Evolutionary conservation across 1,284 basidiomycete species (phyloP).

Genomic region (Fomitopsis betulina): DNA sequence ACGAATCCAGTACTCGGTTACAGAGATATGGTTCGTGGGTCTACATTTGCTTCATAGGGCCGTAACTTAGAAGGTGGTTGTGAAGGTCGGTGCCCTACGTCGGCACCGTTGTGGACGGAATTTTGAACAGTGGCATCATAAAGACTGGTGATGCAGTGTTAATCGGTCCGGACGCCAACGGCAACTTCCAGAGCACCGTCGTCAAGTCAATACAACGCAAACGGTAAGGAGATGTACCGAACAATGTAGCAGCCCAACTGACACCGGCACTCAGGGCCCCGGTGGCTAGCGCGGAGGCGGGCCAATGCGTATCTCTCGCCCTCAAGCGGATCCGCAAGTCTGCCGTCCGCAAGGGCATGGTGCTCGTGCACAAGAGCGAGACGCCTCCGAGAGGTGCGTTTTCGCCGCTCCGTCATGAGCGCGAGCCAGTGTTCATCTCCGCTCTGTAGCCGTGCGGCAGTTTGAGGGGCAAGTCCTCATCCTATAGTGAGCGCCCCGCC

Average conservation of each 20-base stretch:
- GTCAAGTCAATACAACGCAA: constrained; percentile 96
- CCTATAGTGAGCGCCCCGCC: constrained; percentile 55
- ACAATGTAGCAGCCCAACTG: neutral
- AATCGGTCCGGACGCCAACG: constrained; percentile 91
- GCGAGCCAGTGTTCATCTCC: neutral
- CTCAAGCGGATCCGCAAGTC: constrained; percentile 85
- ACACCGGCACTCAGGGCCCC: constrained; percentile 50
- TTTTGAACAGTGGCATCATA: constrained; percentile 74
- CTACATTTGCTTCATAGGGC: constrained; percentile 33
- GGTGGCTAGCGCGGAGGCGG: constrained; percentile 85
- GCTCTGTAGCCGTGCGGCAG: constrained; percentile 56
- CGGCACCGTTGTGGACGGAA: constrained; percentile 93
- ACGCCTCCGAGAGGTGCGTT: constrained; percentile 67
- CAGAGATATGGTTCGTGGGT: constrained; percentile 60
- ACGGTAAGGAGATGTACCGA: constrained; percentile 43
- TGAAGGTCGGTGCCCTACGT: constrained; percentile 85
- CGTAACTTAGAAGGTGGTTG: neutral
- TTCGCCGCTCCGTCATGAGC: neutral
- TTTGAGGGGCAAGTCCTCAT: constrained; percentile 88
- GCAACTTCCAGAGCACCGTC: constrained; percentile 79
- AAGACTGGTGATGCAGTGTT: constrained; percentile 80
- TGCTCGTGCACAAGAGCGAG: constrained; percentile 80
- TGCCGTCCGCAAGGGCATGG: constrained; percentile 93
- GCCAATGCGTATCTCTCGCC: constrained; percentile 92
- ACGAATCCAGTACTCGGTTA: constrained; percentile 65